Evolutionary conservation across 805 yeast species (phyloP).

Genomic region (Teunomyces gatunensis): DNA sequence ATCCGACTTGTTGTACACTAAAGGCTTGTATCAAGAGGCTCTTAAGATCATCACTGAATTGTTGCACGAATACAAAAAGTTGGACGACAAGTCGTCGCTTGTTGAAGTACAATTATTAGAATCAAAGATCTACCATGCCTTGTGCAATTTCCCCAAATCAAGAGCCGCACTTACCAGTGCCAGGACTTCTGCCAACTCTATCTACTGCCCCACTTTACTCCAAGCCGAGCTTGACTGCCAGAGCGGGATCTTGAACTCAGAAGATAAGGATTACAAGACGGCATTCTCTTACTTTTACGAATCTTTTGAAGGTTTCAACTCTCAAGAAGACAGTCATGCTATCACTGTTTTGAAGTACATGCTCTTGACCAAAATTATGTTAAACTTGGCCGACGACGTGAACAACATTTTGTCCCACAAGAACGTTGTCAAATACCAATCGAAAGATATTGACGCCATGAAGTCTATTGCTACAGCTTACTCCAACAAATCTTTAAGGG

Average conservation of each 20-base stretch:
- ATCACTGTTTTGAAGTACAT: conserved; percentile 85
- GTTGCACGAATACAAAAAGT: conserved; percentile 81
- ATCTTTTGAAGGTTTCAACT: conserved; percentile 86
- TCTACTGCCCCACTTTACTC: conserved; percentile 88
- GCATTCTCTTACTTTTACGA: conserved; percentile 95
- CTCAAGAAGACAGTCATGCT: conserved; percentile 58
- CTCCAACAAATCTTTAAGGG: conserved; percentile 83
- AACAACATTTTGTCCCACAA: conserved; percentile 75
- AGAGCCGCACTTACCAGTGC: conserved; percentile 93
- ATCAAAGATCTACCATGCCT: conserved; percentile 83
- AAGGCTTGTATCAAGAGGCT: conserved; percentile 64
- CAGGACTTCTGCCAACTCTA: conserved; percentile 94
- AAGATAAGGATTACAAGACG: conserved; percentile 94
- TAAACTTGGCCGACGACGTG: conserved; percentile 81
- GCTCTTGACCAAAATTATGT: conserved; percentile 91
- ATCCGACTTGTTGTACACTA: conserved; percentile 69
- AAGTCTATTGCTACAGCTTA: conserved; percentile 89
- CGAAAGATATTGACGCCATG: conserved; percentile 92
- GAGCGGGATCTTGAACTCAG: conserved; percentile 94
- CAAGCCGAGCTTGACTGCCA: conserved; percentile 95
- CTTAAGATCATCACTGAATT: conserved; percentile 68
- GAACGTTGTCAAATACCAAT: conserved; percentile 62
- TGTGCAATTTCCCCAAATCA: conserved; percentile 87
- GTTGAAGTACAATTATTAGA: conserved; percentile 95
- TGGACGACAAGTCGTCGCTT: conserved; percentile 92